A percentile compares a stretch with the other conserved stretches of the same genome.
phyloP scores from a whole-genome alignment of 257 asterid species.

The Forsythia viridissima region DNA sequence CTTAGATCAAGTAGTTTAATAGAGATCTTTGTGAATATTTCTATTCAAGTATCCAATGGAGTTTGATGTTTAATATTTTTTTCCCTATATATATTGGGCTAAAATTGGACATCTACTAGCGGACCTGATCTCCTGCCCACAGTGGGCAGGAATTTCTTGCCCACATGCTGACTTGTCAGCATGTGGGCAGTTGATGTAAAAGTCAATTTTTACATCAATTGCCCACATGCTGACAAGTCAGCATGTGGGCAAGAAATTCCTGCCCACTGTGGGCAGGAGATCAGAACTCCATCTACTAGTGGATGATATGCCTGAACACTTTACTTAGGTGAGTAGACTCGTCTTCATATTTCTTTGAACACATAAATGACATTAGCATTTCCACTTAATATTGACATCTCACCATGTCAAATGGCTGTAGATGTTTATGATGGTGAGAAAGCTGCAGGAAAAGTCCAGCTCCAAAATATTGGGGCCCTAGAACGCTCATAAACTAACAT shows the following conservation, averaged over 20 bases:
- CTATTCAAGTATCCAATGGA: constrained; percentile 25
- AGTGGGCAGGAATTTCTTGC: no score
- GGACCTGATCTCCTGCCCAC: no score
- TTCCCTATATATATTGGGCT: constrained; percentile 30
- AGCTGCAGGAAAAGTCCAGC: constrained; percentile 99
- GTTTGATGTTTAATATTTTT: constrained; percentile 33
- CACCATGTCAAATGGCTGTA: constrained; percentile 26
- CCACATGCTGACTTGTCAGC: no score
- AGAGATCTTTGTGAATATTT: constrained; percentile 8
- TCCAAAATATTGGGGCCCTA: constrained; percentile 97
- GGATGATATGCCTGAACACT: constrained; percentile 63
- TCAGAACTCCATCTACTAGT: no score
- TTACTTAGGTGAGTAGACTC: constrained; percentile 82
- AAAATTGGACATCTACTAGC: constrained; percentile 27
- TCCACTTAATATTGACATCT: constrained; percentile 20
- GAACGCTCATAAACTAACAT: constrained; percentile 95
- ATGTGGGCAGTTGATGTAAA: no score
- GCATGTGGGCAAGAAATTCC: no score
- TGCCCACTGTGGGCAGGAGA: no score
- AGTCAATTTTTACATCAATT: no score
- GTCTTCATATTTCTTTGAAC: constrained; percentile 18
- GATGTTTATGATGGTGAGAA: constrained; percentile 99
- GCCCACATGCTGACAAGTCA: no score
- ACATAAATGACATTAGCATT: neutral
- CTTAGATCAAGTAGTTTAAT: no score